Percentiles rank a stretch among this genome's conserved stretches.
Evolutionary conservation across 208 protist species (phyloP).

Genomic region (Leptomonas pyrrhocoris): DNA sequence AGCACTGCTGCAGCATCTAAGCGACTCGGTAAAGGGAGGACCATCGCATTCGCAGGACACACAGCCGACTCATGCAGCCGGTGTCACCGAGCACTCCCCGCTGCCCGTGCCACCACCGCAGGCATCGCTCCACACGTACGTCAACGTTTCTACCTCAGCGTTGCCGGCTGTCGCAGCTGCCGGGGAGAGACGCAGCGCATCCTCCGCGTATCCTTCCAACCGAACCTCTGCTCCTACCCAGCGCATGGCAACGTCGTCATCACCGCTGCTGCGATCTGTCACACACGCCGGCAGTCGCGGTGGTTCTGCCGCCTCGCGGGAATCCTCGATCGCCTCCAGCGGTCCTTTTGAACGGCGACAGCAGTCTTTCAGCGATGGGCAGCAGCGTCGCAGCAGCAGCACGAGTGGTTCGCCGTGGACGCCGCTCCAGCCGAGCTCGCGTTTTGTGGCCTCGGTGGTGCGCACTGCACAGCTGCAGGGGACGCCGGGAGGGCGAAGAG

Average conservation of each 20-base stretch:
- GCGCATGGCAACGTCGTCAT: no score
- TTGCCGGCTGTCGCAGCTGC: background rate
- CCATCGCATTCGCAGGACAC: background rate
- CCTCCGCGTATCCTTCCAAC: background rate
- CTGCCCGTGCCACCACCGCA: slow-evolving; percentile 19
- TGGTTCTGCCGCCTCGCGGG: background rate
- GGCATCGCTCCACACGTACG: no score
- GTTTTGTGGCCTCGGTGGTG: slow-evolving; percentile 27
- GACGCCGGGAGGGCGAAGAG: background rate
- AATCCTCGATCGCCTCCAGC: no score
- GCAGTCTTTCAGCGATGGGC: background rate
- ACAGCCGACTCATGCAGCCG: background rate
- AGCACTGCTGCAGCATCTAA: slow-evolving; percentile 29
- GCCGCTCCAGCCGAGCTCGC: slow-evolving; percentile 14
- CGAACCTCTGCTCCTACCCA: no score
- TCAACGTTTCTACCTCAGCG: background rate
- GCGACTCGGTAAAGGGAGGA: slow-evolving; percentile 10
- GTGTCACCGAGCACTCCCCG: slow-evolving; percentile 7
- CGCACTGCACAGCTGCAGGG: slow-evolving; percentile 17
- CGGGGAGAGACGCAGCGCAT: background rate
- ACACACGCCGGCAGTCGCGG: slow-evolving; percentile 14
- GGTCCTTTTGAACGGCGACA: no score
- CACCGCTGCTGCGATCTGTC: slow-evolving; percentile 1
- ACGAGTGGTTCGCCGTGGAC: background rate
- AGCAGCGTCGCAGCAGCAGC: background rate